A percentile compares a stretch with the other conserved stretches of the same genome.
Evolutionary conservation across 805 yeast genomes (phyloP).

Genomic region (Naumovozyma baii): DNA sequence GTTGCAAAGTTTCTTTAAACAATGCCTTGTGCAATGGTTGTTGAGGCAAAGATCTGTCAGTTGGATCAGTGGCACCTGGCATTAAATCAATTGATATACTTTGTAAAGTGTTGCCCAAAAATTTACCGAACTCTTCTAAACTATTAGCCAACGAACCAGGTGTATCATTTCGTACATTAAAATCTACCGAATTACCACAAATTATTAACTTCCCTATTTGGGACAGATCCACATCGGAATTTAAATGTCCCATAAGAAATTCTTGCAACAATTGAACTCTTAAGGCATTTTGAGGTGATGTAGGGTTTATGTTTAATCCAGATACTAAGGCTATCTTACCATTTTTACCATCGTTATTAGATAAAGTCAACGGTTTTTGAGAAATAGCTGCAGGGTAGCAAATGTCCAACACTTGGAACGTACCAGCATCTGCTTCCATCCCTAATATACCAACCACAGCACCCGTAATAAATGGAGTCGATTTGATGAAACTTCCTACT

Average conservation of each 20-base stretch:
- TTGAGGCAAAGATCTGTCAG: slow-evolving; percentile 79
- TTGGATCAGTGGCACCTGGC: slow-evolving; percentile 84
- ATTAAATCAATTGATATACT: slow-evolving; percentile 63
- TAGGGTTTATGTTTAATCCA: slow-evolving; percentile 54
- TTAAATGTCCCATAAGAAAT: slow-evolving; percentile 63
- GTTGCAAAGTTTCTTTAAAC: slow-evolving; percentile 38
- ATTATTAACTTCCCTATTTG: slow-evolving; percentile 45
- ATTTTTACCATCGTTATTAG: slow-evolving; percentile 7
- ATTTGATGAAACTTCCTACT: slow-evolving; percentile 48
- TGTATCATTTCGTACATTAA: slow-evolving; percentile 32
- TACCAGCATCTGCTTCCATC: slow-evolving; percentile 72
- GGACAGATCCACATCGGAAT: slow-evolving; percentile 27
- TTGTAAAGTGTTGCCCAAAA: slow-evolving; percentile 45
- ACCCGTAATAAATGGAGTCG: slow-evolving; percentile 72
- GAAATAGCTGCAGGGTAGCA: slow-evolving; percentile 58
- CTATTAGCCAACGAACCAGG: slow-evolving; percentile 47
- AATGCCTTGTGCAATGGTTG: slow-evolving; percentile 78
- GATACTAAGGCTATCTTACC: slow-evolving; percentile 60
- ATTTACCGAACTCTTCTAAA: slow-evolving; percentile 46
- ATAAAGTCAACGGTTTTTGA: slow-evolving; percentile 33
- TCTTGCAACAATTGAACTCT: slow-evolving; percentile 54
- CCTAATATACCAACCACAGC: slow-evolving; percentile 81
- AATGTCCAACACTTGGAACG: slow-evolving; percentile 75
- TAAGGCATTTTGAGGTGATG: slow-evolving; percentile 33
- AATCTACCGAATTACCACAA: slow-evolving; percentile 60